Base-by-base conservation (phyloP, 2,329 filamentous ascomycete genomes). In the Didymosphaeria variabile region DNA sequence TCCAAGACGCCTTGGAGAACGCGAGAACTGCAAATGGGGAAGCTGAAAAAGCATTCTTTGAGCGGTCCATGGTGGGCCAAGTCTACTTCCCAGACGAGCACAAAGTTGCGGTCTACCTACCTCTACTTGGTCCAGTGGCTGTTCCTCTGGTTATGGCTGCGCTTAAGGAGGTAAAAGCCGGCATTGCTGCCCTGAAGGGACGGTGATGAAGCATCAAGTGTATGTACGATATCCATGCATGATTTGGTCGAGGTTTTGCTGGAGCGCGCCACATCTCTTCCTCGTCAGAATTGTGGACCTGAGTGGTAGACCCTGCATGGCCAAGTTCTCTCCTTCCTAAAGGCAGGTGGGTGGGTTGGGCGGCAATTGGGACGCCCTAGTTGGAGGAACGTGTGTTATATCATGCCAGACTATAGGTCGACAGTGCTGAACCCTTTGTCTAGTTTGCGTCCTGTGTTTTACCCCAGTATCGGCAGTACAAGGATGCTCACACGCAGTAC, bases 11-110 rank as follows among this genome's bases (percentile, higher is more conserved):
- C 0, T 81, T 99, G 42, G 86, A 90, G 64, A 89, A 94, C 75
- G 94, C 94, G 0, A 87, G 92, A 10, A 88, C 93, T 50, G 95
- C 95, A 6, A 94, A 97, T 79, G 86, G 88, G 2, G 93, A 96
- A 74, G 94, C 93, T 0, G 95, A 99, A 77, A 89, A 91, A 62
- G 94, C 94, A 0, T 99, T 99, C 79, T 99, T 99, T 69, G 95
- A 99, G 79, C 97, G 97, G 80, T 97, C 92, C 73, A 99, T 99
- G 95, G 95, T 99, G 13, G 95, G 94, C 0, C 95, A 98, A 80
- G 90, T 98, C 2, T 99, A 98, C 79, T 99, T 99, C 78, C 95
- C 95, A 0, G 95, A 99, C 73, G 95, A 99, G 81, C 95, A 99
- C 79, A 99, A 98, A 79, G 88, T 99, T 26, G 95, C 95, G 0